Conservation (phyloP, 202 grass and related monocot species). For the Musa balbisiana region DNA sequence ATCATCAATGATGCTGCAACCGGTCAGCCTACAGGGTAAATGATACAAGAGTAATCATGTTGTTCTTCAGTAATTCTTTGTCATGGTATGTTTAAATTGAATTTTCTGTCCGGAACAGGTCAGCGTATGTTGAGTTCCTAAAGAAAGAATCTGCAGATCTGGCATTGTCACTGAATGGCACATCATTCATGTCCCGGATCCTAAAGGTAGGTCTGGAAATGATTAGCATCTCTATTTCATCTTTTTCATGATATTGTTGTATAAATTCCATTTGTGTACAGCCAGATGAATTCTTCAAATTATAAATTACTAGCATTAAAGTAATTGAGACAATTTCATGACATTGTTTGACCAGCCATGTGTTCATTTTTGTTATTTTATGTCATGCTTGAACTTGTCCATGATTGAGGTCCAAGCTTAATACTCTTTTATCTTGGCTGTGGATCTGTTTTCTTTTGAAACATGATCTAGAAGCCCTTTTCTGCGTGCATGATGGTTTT, state of each 20-base stretch:
- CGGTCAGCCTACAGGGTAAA: constrained; percentile 87
- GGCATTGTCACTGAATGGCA: constrained; percentile 80
- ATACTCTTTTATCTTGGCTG: neutral
- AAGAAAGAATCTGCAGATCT: constrained; percentile 78
- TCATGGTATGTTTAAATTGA: constrained; percentile 5
- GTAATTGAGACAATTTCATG: neutral
- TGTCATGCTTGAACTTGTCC: neutral
- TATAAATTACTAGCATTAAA: no score
- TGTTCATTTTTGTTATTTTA: neutral
- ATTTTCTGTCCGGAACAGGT: constrained; percentile 38
- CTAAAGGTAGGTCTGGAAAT: constrained; percentile 50
- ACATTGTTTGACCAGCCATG: neutral
- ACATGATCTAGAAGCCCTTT: no score
- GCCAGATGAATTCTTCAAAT: neutral
- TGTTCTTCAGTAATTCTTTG: constrained; percentile 1
- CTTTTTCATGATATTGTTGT: neutral
- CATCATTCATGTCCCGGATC: constrained; percentile 89
- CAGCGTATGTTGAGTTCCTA: constrained; percentile 79
- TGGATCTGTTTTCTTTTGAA: neutral
- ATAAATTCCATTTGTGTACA: neutral
- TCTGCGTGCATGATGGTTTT: no score
- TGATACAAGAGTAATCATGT: neutral
- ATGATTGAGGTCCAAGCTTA: neutral
- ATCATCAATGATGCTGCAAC: constrained; percentile 81
- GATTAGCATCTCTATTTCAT: neutral